phyloP scores from a whole-genome alignment of 2,329 filamentous ascomycete genomes.

The Verticillium zaregamsianum region DNA sequence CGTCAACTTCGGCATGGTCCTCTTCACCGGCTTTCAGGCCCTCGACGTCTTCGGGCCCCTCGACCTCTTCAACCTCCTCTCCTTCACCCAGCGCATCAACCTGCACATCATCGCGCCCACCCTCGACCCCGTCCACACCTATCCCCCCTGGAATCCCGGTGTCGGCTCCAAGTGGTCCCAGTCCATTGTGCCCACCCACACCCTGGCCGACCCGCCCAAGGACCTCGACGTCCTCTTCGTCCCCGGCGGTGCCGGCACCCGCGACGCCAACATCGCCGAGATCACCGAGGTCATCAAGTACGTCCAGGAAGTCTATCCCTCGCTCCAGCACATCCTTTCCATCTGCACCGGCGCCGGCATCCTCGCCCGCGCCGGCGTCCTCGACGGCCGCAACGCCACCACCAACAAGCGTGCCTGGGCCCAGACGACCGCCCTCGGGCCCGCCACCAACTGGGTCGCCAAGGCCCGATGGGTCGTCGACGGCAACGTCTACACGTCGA shows the following conservation, averaged over 20 bases:
- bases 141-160: constrained; percentile 18
- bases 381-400: constrained; percentile 59
- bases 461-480: constrained; percentile 62
- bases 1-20: constrained; percentile 11
- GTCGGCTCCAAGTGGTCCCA: constrained; percentile 27
- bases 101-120: constrained; percentile 36
- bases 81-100: constrained; percentile 21
- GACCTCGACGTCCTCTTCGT: constrained; percentile 62
- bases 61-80: constrained; percentile 15
- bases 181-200: constrained; percentile 37
- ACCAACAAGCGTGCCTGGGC: constrained; percentile 61
- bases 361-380: constrained; percentile 52
- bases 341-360: constrained; percentile 63
- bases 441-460: constrained; percentile 54
- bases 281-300: constrained; percentile 32
- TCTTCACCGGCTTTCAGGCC: constrained; percentile 15
- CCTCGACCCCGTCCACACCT: constrained; percentile 35
- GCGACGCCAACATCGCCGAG: constrained; percentile 20
- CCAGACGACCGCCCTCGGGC: constrained; percentile 39
- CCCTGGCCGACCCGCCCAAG: constrained; percentile 46
- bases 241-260: constrained; percentile 55
- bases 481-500: constrained; percentile 63
- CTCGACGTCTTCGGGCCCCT: constrained; percentile 17
- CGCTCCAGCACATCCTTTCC: constrained; percentile 53
- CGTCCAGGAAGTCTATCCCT: constrained; percentile 33